A percentile compares a stretch with the other conserved stretches of the same genome.
Conservation (phyloP, 345 rosid species). For the Gossypium turneri region DNA sequence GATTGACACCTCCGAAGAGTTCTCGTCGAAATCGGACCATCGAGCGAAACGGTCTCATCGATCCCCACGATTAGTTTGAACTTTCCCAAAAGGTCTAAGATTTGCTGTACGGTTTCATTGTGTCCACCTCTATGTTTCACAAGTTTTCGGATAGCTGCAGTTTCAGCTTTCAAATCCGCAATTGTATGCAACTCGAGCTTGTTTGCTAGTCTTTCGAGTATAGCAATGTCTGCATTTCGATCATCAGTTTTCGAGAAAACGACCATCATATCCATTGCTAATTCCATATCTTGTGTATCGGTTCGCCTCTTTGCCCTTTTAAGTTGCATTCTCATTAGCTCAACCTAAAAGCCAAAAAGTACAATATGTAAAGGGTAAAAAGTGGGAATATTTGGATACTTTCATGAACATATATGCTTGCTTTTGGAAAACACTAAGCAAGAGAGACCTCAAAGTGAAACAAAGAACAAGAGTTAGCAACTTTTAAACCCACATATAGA, state of each 20-base stretch:
- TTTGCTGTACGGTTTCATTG: slow-evolving; percentile 35
- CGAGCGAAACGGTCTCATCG: slow-evolving; percentile 31
- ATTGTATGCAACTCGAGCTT: slow-evolving; percentile 47
- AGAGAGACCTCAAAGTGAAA: too few species aligned
- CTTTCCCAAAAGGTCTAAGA: slow-evolving; percentile 39
- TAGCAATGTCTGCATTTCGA: slow-evolving; percentile 48
- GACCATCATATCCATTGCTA: slow-evolving; percentile 69
- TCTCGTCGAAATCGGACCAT: slow-evolving; percentile 32
- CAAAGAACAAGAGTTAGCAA: too few species aligned
- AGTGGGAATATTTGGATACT: neutral
- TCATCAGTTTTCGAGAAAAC: slow-evolving; percentile 47
- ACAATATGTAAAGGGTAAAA: neutral
- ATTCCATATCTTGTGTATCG: slow-evolving; percentile 58
- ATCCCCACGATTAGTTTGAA: slow-evolving; percentile 45
- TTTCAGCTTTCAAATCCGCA: slow-evolving; percentile 47
- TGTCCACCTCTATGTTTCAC: slow-evolving; percentile 29
- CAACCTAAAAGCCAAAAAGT: slow-evolving; percentile 34
- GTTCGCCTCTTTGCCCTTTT: slow-evolving; percentile 48
- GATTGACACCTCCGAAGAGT: slow-evolving; percentile 36
- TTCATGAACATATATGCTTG: neutral
- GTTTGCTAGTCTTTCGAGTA: slow-evolving; percentile 53
- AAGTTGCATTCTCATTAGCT: slow-evolving; percentile 50
- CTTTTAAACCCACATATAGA: too few species aligned
- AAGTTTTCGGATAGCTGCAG: slow-evolving; percentile 42
- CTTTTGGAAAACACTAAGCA: too few species aligned